Percentiles rank a stretch among this genome's conserved stretches.
These are phyloP conservation scores for Cladophialophora psammophila DNA, from an alignment of 2,329 filamentous ascomycete species.

Conservation along the genomic window DNA sequence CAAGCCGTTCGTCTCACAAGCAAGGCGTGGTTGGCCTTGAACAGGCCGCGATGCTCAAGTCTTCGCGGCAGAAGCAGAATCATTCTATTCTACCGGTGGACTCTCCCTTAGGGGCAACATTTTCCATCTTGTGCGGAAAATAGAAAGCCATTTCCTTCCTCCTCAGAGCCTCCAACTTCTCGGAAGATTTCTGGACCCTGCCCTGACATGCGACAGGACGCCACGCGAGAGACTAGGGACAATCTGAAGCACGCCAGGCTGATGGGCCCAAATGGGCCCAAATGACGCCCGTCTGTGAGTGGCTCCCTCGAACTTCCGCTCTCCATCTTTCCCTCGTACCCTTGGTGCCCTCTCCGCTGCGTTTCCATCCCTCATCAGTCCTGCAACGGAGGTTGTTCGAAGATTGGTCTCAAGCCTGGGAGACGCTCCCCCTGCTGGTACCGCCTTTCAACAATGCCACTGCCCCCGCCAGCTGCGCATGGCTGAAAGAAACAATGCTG, in stretches of 20 bases:
- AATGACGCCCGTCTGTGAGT: constrained; percentile 21
- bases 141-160: background rate
- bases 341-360: constrained; percentile 11
- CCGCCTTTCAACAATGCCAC: constrained; percentile 2
- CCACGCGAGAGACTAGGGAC: constrained; percentile 34
- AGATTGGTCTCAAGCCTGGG: constrained; percentile 26
- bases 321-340: constrained; percentile 2
- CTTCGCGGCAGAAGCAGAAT: background rate
- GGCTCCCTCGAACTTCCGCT: constrained; percentile 24
- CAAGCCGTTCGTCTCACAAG: background rate
- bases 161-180: constrained; percentile 14
- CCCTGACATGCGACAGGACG: constrained; percentile 28
- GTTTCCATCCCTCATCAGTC: constrained; percentile 20
- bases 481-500: constrained; percentile 27
- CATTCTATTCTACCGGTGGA: background rate
- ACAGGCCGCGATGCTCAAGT: background rate
- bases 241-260: constrained; percentile 38
- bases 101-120: background rate
- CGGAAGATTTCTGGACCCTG: constrained; percentile 32
- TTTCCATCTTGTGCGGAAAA: background rate
- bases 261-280: constrained; percentile 8
- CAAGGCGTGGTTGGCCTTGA: background rate
- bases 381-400: constrained; percentile 29
- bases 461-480: background rate
- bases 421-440: background rate